Evolutionary conservation across 345 rosid genomes (phyloP), one percentile per base, ranked within the genome.

Genomic region (Nephelium lappaceum): DNA sequence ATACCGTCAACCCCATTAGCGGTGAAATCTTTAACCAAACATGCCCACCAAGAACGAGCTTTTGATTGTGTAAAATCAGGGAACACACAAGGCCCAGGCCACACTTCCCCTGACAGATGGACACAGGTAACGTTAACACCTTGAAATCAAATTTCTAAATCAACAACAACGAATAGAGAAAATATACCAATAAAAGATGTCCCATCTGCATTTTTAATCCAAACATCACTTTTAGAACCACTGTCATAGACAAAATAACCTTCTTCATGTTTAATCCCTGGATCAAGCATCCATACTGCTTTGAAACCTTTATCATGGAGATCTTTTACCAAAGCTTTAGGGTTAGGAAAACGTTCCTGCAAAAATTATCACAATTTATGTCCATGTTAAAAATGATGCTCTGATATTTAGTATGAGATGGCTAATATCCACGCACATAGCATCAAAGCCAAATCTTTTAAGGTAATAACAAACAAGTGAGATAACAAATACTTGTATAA

Each of bases 211-310:
- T 77, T 86, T 69, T 81, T 83, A 79, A 93, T 77, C 98, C 98
- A 95, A 43, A 83, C 88, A 76, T 91, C 90, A 84, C 69, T 83
- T 79, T 83, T 73, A 69, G 86, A 81, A 67, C 97, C 98, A 74
- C 92, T 92, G 75, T 92, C 93, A 75, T 90, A 90, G 68, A 88
- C 80, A 83, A 78, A 75, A 78, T 91, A 93, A 38, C 93, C 94
- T 58, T 92, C 89, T 83, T 95, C 98, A 14, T 67, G 79, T 78
- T 95, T 95, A 78, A 95, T 92, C 57, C 98, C 98, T 27, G 98
- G 98, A 83, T 95, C 97, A 64, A 93, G 95, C 97, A 95, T 95
- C 98, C 98, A 93, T 64, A 95, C 88, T 42, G 95, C 98, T 87
- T 93, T 95, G 84, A 93, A 90, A 70, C 98, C 98, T 47, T 43